Percentiles rank a stretch among this genome's conserved stretches.
Conservation (phyloP, 2,329 filamentous ascomycete genomes). For the Coleophoma crateriformis region DNA sequence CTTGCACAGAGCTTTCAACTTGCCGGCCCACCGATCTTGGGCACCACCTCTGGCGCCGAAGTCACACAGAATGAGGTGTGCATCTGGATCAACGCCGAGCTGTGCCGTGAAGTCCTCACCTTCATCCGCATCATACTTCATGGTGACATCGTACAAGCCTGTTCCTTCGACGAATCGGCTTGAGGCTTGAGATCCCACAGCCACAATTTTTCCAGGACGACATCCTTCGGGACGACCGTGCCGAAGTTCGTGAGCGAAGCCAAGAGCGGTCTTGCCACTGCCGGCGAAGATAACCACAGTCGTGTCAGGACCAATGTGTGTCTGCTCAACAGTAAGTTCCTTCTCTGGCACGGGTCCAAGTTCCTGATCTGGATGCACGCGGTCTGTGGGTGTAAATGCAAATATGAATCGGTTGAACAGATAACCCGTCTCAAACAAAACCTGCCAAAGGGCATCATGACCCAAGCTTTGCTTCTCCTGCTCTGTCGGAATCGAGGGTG, state of each 20-base stretch:
- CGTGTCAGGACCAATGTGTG: constrained; percentile 9
- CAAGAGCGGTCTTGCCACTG: constrained; percentile 18
- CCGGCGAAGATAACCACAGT: constrained; percentile 16
- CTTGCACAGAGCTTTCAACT: constrained; percentile 4
- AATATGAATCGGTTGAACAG: constrained; percentile 19
- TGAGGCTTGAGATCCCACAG: constrained; percentile 17
- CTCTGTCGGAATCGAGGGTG: constrained; percentile 4
- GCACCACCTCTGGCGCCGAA: constrained; percentile 15
- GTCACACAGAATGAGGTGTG: constrained; percentile 15
- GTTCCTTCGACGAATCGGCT: constrained; percentile 13
- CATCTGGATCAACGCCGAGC: constrained; percentile 10
- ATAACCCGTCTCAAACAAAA: constrained; percentile 16
- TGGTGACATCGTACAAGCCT: constrained; percentile 14
- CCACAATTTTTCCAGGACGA: constrained; percentile 11
- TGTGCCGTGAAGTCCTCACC: constrained; percentile 4
- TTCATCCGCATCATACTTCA: constrained; percentile 13
- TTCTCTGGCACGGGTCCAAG: neutral
- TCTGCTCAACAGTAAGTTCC: constrained; percentile 15
- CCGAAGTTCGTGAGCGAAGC: constrained; percentile 17
- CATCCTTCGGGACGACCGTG: constrained; percentile 10
- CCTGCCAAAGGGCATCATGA: constrained; percentile 12
- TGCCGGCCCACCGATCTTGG: constrained; percentile 10
- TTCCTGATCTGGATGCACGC: constrained; percentile 8
- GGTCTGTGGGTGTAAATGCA: constrained; percentile 11
- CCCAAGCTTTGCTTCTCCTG: constrained; percentile 10